Conservation (phyloP, 257 asterid species). For the Craterostigma plantagineum region DNA sequence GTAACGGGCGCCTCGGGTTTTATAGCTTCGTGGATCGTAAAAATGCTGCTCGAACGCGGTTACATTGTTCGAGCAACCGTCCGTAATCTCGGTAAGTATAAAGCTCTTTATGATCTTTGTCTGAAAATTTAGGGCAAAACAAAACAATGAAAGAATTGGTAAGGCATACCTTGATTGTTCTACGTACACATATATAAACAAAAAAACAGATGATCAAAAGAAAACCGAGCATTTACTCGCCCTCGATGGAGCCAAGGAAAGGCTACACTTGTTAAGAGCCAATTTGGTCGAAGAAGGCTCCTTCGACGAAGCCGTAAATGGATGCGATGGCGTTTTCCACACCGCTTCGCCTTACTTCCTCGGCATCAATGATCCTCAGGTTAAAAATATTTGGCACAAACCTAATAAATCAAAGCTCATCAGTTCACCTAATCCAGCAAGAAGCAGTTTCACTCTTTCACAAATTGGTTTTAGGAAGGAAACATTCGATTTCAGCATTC, state of each 20-base stretch:
- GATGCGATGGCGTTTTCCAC: constrained; percentile 22
- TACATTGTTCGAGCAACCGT: not conserved
- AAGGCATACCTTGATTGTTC: no score
- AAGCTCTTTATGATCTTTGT: no score
- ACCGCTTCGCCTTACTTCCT: constrained; percentile 18
- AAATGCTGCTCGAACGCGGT: not conserved
- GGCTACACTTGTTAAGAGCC: not conserved
- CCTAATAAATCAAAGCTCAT: no score
- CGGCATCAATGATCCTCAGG: constrained; percentile 10
- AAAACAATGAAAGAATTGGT: no score
- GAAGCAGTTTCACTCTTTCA: no score
- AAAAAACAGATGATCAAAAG: constrained; percentile 10
- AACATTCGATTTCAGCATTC: not conserved
- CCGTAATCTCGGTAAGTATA: not conserved
- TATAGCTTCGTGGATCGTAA: not conserved
- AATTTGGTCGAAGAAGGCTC: constrained; percentile 6
- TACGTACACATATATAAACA: no score
- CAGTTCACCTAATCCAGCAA: no score
- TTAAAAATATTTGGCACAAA: no score
- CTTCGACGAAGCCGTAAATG: constrained; percentile 14
- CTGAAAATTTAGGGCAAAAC: no score
- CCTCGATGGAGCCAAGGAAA: constrained; percentile 5
- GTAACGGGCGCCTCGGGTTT: not conserved
- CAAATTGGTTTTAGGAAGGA: no score
- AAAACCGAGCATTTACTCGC: constrained; percentile 11